Percentiles rank a stretch among this genome's conserved stretches.
Conservation (phyloP, 2,329 filamentous ascomycete genomes). For the Calonectria pteridis region DNA sequence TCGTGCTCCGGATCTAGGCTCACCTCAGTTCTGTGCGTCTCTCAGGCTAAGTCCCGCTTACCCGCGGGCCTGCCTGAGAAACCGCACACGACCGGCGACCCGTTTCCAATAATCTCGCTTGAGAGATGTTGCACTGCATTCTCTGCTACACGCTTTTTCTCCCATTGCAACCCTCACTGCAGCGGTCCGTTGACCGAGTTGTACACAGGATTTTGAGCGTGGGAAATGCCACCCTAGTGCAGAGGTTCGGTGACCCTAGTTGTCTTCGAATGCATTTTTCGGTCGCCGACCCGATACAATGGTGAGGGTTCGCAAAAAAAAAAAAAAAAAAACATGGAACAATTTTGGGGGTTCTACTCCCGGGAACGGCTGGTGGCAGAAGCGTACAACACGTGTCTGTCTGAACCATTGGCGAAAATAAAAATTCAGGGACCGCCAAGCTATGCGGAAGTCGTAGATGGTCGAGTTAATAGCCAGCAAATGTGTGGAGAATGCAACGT, state of each 20-base stretch:
- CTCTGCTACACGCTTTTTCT: constrained; percentile 35
- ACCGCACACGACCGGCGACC: constrained; percentile 24
- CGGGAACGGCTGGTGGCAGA: background rate
- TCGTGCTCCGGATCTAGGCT: background rate
- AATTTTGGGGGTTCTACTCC: background rate
- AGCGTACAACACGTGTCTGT: constrained; percentile 22
- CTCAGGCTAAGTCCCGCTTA: constrained; percentile 8
- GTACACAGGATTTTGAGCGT: constrained; percentile 18
- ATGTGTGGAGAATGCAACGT: background rate
- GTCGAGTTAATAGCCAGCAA: background rate
- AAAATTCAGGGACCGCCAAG: background rate
- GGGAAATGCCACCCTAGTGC: constrained; percentile 20
- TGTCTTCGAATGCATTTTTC: constrained; percentile 16
- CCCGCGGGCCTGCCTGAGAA: constrained; percentile 16
- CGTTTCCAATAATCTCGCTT: constrained; percentile 43
- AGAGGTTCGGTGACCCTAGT: constrained; percentile 11
- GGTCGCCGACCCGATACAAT: background rate
- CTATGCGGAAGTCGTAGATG: background rate
- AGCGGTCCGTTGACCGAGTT: constrained; percentile 27
- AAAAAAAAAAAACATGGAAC: background rate
- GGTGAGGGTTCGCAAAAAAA: background rate
- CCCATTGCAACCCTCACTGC: constrained; percentile 33
- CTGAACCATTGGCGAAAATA: constrained; percentile 12
- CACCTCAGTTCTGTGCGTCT: background rate
- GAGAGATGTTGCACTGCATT: constrained; percentile 34